phyloP scores from a whole-genome alignment of 2,329 filamentous ascomycete species.

The Scedosporium dehoogii region DNA sequence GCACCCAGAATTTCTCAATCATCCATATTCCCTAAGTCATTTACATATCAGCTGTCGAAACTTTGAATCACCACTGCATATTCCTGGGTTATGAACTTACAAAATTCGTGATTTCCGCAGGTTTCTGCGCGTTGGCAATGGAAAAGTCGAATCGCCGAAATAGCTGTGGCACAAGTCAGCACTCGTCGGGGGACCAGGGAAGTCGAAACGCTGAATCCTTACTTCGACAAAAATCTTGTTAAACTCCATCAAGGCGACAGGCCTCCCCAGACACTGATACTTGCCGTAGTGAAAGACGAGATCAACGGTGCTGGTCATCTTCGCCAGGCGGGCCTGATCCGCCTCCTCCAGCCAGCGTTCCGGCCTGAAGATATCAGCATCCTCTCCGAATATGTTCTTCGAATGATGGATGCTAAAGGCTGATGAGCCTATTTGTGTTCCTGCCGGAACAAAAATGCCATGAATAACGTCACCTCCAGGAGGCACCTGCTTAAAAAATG shows the following conservation, averaged over 20 bases:
- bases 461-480: slow-evolving; percentile 26
- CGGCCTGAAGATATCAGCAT: slow-evolving; percentile 33
- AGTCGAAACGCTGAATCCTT: background rate
- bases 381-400: slow-evolving; percentile 25
- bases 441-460: slow-evolving; percentile 31
- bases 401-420: slow-evolving; percentile 29
- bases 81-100: background rate
- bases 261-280: slow-evolving; percentile 34
- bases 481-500: slow-evolving; percentile 24
- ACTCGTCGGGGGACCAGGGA: background rate
- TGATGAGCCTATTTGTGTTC: slow-evolving; percentile 33
- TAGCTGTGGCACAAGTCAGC: background rate
- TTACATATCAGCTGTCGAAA: background rate
- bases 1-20: slow-evolving; percentile 5
- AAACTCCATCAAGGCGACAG: slow-evolving; percentile 32
- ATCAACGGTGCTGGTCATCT: slow-evolving; percentile 28
- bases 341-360: slow-evolving; percentile 32
- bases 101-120: background rate
- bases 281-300: slow-evolving; percentile 33
- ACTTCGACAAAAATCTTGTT: slow-evolving; percentile 34
- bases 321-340: slow-evolving; percentile 21
- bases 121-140: background rate
- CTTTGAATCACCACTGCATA: background rate
- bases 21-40: slow-evolving; percentile 1
- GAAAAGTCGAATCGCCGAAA: slow-evolving; percentile 5